Evolutionary conservation across 2,329 filamentous ascomycete genomes (phyloP), one percentile per base, ranked within the genome.

Genomic region (Epichloe uncinata): DNA sequence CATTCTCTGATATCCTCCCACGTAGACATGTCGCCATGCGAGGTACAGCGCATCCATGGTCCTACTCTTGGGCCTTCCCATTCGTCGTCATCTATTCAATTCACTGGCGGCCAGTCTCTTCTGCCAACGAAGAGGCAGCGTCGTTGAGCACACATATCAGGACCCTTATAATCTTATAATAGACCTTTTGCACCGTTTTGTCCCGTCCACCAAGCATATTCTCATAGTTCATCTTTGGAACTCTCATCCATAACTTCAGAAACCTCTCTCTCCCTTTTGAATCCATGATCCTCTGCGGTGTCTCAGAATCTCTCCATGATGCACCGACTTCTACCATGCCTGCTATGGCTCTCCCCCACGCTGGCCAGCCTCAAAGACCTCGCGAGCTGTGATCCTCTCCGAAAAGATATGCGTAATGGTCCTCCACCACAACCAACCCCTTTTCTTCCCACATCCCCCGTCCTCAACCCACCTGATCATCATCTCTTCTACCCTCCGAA

Each of bases 391-490:
- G 55, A 61, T 45, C 59, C 60, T 1, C 53, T 58, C 16, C 52
- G 52, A 22, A 61, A 60, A 46, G 57, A 61, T 47, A 56, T 53
- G 16, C 50, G 59, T 62, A 58, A 49, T 44, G 33, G 46, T 49
- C 48, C 34, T 20, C 15, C 45, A n/a, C 18, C 13, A 22, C 16
- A 34, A 9, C 26, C 26, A 8, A 2, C 34, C 30, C 1, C 26
- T 18, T 36, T 42, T 3, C 26, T 30, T 30, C 26, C 26, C 26
- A 30, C 26, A 30, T 30, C 26, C 26, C 26, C 26, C 26, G 26
- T 30, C 7, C 26, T 30, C 26, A 15, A 36, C 6, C 35, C 35
- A 36, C 35, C 6, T 36, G 8, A 13, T 15, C 35, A 15, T 15
- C 11, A 15, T 36, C 12, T 36, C 12, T 15, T 15, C 12, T 36